Base-by-base conservation (phyloP, 257 asterid species). In the Verbena officinalis region DNA sequence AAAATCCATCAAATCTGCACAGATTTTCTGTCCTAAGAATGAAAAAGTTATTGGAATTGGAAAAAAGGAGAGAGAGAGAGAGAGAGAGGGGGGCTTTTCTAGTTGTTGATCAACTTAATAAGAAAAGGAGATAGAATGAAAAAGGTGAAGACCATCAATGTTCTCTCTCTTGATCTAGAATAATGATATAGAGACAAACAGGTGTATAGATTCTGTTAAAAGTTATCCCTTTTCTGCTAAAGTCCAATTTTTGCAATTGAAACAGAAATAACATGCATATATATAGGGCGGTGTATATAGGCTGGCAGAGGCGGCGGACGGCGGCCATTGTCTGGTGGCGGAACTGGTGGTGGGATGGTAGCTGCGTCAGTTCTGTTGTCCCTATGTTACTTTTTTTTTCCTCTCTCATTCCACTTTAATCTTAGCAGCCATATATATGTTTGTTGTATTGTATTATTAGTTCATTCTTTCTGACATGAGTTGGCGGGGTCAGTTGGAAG, bases 1-100 rank as follows among this genome's bases (percentile, higher is more conserved):
- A 4, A 50, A 57, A 64, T 62, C 62, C 60, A 57, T 64, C 48
- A 65, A 58, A 75, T 75, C 70, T 59, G 24, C 6, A 22, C 49
- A 59, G 73, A 70, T 70, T 64, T 70, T 45, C 21, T 60, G 69
- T 38, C 15, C 31, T 51, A 44, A 64, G 58, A 36, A 3, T 64
- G 44, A 59, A 54, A 27, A 27, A 45, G 57, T 45, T 34, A 14
- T 15, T 23, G 57, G 57, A 45, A 49, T 60, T 62, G 49, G 64
- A 9, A 23, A 50, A 48, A 17, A 19, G 40, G 31, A 23, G 50
- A 8, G n/a, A 64, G 62, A 36, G 55, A 52, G 16, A 49, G 53
- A 20, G 68, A 58, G 64, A 45, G 43, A 48, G 4, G 9, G 11
- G 27, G 55, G 12, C 33, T 30, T 62, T 21, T 9, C 56, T 5